Base-by-base conservation (phyloP, 148 eudicot genomes). In the Salicornia ramosissima region DNA sequence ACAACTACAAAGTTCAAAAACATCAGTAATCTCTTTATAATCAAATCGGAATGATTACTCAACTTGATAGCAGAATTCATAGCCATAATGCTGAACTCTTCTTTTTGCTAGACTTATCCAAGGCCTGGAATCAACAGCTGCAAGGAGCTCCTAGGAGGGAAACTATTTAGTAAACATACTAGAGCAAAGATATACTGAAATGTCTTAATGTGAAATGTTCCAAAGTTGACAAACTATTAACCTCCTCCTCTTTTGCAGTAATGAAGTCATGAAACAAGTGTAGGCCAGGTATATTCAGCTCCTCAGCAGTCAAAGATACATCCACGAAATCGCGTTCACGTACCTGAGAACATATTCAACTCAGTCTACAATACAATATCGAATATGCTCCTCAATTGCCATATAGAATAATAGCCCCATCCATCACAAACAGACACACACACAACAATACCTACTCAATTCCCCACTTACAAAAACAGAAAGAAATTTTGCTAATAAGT, bases 71-170 rank as follows among this genome's bases (percentile, higher is more conserved):
- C 90, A 69, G 77, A 94, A 94, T 68, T 90, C 99, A 70, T 87
- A 94, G 39, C 97, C 99, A 61, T 90, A 83, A 72, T 94, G 99
- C 70, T 94, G 99, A 81, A 94, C 99, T 72, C 99, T 84, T 82
- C 99, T 83, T 79, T 94, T 94, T 19, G 99, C 90, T 69, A 94
- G 91, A 65, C 73, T 76, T 60, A 77, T 85, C 99, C 99, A 94
- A 60, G 91, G 92, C 71, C 83, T 84, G 54, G 73, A 68, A 88
- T 90, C 99, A 77, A 94, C 93, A 56, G 90, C 96, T 65, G 87
- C 97, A 84, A 94, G 88, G 75, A 94, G 79, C 80, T 83, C 92
- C 99, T 94, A 83, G 61, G 80, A 70, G 77, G 28, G n/a, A 25
- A 15, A 47, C 59, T 34, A 28, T 29, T 73, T 46, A 69, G 73